phyloP scores from a whole-genome alignment of 331 rosid genomes.

The Quercus phellos region DNA sequence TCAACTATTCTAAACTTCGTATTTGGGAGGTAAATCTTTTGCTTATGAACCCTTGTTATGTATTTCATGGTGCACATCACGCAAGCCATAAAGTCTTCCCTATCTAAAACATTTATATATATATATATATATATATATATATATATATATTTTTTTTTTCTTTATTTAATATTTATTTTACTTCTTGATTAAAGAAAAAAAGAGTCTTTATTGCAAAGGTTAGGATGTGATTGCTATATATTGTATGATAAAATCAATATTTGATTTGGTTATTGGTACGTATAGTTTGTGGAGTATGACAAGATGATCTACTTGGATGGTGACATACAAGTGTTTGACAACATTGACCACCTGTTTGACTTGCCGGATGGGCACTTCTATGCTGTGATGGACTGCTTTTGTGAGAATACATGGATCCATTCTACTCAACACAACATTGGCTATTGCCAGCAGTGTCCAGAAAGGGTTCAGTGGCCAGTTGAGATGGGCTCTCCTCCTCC shows the following conservation, averaged over 20 bases:
- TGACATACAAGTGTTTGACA: slow-evolving; percentile 46
- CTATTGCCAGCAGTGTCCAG: slow-evolving; percentile 51
- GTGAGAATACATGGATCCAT: slow-evolving; percentile 44
- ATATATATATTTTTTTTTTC: no score
- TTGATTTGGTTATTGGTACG: no score
- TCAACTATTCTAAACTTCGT: slow-evolving; percentile 54
- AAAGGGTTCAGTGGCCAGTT: slow-evolving; percentile 38
- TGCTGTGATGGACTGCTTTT: slow-evolving; percentile 55
- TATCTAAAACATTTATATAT: no score
- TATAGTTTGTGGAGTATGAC: slow-evolving; percentile 43
- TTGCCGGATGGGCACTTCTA: slow-evolving; percentile 35
- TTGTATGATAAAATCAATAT: no score
- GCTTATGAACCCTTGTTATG: no score
- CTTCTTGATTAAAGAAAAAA: no score
- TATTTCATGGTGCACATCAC: background rate
- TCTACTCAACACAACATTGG: slow-evolving; percentile 39
- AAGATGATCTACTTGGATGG: slow-evolving; percentile 54
- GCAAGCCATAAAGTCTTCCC: background rate
- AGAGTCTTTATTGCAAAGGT: background rate
- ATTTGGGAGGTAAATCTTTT: slow-evolving; percentile 44
- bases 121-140: no score
- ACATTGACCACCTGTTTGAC: slow-evolving; percentile 45
- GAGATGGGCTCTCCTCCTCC: slow-evolving; percentile 40
- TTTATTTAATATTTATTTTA: no score
- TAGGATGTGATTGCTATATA: background rate